Percentiles rank a stretch among this genome's conserved stretches.
phyloP scores from a whole-genome alignment of 768 basidiomycete species.

The Leccinum ochraceum region DNA sequence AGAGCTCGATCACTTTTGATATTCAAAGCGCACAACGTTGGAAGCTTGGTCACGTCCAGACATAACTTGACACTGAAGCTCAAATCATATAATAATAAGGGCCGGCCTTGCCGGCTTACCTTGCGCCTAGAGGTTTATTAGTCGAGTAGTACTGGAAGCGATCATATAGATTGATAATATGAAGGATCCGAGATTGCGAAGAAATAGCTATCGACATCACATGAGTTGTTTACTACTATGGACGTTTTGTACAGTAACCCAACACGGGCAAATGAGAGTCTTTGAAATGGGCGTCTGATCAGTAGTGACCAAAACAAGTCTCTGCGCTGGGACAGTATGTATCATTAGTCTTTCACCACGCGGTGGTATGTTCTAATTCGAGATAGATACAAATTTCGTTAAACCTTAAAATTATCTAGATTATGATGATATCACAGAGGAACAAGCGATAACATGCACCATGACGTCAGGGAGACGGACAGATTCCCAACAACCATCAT shows the following conservation, averaged over 20 bases:
- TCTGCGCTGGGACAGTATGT: not conserved
- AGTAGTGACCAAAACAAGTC: not conserved
- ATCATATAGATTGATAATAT: too few species aligned
- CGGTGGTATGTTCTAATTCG: not conserved
- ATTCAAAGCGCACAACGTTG: not conserved
- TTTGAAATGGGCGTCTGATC: not conserved
- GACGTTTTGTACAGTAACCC: too few species aligned
- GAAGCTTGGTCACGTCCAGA: not conserved
- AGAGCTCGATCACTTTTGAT: not conserved
- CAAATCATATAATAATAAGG: not conserved
- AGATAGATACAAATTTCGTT: not conserved
- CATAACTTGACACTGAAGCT: not conserved
- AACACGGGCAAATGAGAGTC: too few species aligned
- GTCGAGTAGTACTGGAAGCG: too few species aligned
- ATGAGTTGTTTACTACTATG: too few species aligned
- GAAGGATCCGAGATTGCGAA: too few species aligned
- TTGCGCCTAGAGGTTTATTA: too few species aligned
- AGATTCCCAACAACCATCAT: slow-evolving; percentile 13
- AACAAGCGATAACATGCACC: not conserved
- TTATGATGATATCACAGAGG: not conserved
- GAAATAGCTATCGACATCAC: too few species aligned
- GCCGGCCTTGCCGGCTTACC: too few species aligned
- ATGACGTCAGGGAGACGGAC: not conserved
- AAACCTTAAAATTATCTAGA: not conserved
- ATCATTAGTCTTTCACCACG: not conserved